These are phyloP conservation scores for Trichoderma asperelloides DNA, from an alignment of 495 filamentous ascomycete species.

Conservation along the genomic window DNA sequence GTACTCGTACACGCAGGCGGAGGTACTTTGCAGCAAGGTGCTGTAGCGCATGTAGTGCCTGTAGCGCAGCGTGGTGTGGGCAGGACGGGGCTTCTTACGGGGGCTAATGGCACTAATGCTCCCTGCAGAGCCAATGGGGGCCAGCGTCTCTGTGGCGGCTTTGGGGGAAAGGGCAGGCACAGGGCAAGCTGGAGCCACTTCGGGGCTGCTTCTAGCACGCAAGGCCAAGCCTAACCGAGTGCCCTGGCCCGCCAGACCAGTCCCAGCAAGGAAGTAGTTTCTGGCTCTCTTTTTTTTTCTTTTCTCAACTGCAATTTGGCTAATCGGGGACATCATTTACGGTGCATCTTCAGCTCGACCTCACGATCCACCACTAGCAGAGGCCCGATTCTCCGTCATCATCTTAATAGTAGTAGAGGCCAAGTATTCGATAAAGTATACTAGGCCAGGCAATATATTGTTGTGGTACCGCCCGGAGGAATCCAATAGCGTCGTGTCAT, in stretches of 20 bases:
- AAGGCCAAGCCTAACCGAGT: slow-evolving; percentile 6
- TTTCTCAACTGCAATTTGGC: neutral
- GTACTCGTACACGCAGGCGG: neutral
- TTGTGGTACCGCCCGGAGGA: neutral
- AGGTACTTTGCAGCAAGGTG: neutral
- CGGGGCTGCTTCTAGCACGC: slow-evolving; percentile 2
- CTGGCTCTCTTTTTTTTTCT: neutral
- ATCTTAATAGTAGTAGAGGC: neutral
- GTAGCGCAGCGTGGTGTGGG: neutral
- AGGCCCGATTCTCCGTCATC: neutral
- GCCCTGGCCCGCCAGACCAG: neutral
- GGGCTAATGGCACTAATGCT: neutral
- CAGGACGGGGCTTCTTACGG: neutral
- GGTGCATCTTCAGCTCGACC: slow-evolving; percentile 1
- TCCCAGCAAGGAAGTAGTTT: slow-evolving; percentile 6
- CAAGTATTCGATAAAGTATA: neutral
- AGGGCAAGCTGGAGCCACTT: slow-evolving; percentile 3
- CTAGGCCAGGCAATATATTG: neutral
- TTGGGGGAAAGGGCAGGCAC: neutral
- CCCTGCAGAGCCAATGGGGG: neutral
- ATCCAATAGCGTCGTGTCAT: too few species aligned
- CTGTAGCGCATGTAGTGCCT: neutral
- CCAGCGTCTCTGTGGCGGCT: neutral
- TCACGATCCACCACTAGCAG: neutral
- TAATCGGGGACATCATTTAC: neutral